Percentiles rank a stretch among this genome's conserved stretches.
phyloP scores from a whole-genome alignment of 306 rosid species.

The Citrullus mucosospermus region DNA sequence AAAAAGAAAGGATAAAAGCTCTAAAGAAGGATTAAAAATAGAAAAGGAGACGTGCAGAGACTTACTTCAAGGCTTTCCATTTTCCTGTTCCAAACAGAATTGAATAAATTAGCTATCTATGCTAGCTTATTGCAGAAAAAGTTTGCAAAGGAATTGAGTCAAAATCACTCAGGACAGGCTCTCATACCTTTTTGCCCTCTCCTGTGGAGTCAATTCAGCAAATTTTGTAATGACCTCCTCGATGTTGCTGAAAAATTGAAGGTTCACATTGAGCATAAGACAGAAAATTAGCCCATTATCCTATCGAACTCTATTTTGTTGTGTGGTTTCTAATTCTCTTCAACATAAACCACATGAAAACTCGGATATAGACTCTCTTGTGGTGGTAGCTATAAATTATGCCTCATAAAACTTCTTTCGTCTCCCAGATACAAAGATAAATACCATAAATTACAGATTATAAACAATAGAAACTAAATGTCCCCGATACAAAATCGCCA shows the following conservation, averaged over 20 bases:
- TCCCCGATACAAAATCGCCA: background rate
- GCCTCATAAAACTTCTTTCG: background rate
- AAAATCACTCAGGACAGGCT: background rate
- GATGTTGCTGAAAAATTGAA: constrained; percentile 26
- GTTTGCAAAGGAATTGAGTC: background rate
- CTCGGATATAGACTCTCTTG: background rate
- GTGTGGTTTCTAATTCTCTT: background rate
- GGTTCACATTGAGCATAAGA: background rate
- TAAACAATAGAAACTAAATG: background rate
- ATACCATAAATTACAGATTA: background rate
- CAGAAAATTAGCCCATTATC: background rate
- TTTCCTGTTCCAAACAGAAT: constrained; percentile 44
- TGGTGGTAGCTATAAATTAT: background rate
- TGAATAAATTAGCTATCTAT: background rate
- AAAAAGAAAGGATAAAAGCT: background rate
- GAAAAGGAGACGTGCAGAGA: constrained; percentile 3
- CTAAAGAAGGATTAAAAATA: background rate
- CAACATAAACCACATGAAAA: background rate
- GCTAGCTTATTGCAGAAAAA: background rate
- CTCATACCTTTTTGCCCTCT: constrained; percentile 62
- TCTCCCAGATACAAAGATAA: background rate
- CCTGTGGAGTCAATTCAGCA: constrained; percentile 67
- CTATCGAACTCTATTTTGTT: background rate
- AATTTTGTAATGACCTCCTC: constrained; percentile 70
- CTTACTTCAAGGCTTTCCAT: constrained; percentile 82